Conservation (phyloP, 78 protist species). For the Dictyostelium capitatum region DNA sequence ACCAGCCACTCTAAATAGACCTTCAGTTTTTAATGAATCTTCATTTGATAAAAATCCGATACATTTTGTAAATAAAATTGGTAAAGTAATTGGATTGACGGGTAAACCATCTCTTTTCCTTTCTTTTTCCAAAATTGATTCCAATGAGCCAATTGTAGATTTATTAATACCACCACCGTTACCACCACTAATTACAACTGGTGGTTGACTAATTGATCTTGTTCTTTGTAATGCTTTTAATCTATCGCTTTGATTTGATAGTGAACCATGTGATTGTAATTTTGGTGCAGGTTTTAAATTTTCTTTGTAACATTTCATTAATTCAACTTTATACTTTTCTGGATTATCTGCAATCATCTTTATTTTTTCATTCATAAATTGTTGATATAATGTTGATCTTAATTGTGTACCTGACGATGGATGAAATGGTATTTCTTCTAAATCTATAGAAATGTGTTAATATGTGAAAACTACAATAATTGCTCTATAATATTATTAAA, state of each 20-base stretch:
- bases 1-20: slow-evolving; percentile 78
- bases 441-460: neutral
- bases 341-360: slow-evolving; percentile 35
- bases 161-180: neutral
- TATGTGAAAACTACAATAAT: neutral
- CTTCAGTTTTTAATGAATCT: slow-evolving; percentile 47
- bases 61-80: slow-evolving; percentile 52
- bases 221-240: slow-evolving; percentile 41
- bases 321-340: slow-evolving; percentile 60
- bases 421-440: slow-evolving; percentile 48
- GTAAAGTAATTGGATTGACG: slow-evolving; percentile 6
- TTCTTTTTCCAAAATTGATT: slow-evolving; percentile 33
- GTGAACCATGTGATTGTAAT: neutral
- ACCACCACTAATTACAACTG: slow-evolving; percentile 17
- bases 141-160: slow-evolving; percentile 44
- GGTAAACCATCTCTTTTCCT: slow-evolving; percentile 52
- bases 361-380: slow-evolving; percentile 63
- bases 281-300: slow-evolving; percentile 12
- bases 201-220: slow-evolving; percentile 74
- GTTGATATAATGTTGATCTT: slow-evolving; percentile 63
- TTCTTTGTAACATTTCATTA: slow-evolving; percentile 27
- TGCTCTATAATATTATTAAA: neutral
- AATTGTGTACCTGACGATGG: slow-evolving; percentile 74
- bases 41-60: slow-evolving; percentile 49
- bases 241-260: neutral